Evolutionary conservation across 2,329 filamentous ascomycete genomes (phyloP).

Genomic region (Metarhizium album): DNA sequence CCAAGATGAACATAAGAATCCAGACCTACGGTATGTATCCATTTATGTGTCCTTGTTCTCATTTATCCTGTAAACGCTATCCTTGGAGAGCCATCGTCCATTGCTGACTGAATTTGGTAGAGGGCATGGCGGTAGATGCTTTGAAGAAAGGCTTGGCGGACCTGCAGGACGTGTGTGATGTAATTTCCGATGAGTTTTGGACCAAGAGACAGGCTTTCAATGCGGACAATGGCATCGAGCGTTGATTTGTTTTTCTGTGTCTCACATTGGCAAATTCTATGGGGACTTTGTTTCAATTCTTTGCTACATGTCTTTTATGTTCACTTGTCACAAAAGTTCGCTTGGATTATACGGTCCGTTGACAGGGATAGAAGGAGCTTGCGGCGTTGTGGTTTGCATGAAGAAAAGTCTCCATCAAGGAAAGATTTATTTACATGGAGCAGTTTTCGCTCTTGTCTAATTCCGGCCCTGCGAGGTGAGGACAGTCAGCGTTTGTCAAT

Average conservation of each 20-base stretch:
- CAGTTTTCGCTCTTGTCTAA: slow-evolving; percentile 25
- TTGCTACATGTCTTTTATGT: slow-evolving; percentile 8
- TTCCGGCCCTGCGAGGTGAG: slow-evolving; percentile 39
- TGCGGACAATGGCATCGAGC: slow-evolving; percentile 20
- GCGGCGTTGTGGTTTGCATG: slow-evolving; percentile 22
- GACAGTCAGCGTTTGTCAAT: slow-evolving; percentile 11
- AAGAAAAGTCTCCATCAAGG: slow-evolving; percentile 15
- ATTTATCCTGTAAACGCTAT: not conserved
- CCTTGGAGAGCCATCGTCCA: not conserved
- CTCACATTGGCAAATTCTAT: not conserved
- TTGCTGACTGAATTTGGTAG: slow-evolving; percentile 30
- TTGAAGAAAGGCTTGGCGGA: slow-evolving; percentile 85
- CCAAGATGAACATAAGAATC: slow-evolving; percentile 94
- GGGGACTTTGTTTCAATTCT: not conserved
- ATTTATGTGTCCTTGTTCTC: not conserved
- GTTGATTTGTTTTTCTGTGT: slow-evolving; percentile 14
- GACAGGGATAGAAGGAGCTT: slow-evolving; percentile 14
- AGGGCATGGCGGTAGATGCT: slow-evolving; percentile 70
- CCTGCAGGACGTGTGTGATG: slow-evolving; percentile 83
- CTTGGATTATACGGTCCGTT: not conserved
- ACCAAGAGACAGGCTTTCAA: slow-evolving; percentile 35
- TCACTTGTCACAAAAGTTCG: not conserved
- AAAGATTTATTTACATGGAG: slow-evolving; percentile 26
- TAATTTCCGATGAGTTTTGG: slow-evolving; percentile 84
- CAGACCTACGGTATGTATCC: slow-evolving; percentile 75